A percentile compares a stretch with the other conserved stretches of the same genome.
phyloP scores from a whole-genome alignment of 148 eudicot genomes.

The Rheum nobile region DNA sequence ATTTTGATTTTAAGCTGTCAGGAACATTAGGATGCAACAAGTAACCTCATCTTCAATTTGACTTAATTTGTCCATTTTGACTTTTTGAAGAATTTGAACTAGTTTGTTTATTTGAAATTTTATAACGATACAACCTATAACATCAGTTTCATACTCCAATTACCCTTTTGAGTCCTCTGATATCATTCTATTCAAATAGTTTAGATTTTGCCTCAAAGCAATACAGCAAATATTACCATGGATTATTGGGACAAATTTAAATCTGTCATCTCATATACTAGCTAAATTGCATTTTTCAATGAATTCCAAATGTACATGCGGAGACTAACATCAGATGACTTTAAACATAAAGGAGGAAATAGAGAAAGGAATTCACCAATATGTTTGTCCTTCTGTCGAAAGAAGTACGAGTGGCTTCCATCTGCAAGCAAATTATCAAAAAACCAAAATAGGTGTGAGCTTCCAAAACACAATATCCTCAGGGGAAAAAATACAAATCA shows the following conservation, averaged over 20 bases:
- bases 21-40: background rate
- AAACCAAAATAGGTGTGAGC: slow-evolving; percentile 2
- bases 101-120: background rate
- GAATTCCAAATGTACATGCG: background rate
- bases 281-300: background rate
- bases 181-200: background rate
- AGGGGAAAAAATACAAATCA: background rate
- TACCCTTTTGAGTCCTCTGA: background rate
- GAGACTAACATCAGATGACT: background rate
- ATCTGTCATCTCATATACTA: background rate
- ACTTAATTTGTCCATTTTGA: background rate
- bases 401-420: slow-evolving; percentile 75
- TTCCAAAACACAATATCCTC: background rate
- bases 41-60: background rate
- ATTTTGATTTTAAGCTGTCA: background rate
- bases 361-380: slow-evolving; percentile 36
- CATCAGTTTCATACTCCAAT: background rate
- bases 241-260: background rate
- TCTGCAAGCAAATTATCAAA: slow-evolving; percentile 32
- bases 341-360: background rate
- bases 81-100: background rate
- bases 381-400: slow-evolving; percentile 79
- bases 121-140: background rate
- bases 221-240: background rate
- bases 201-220: background rate